Evolutionary conservation across 2,329 filamentous ascomycete genomes (phyloP), one percentile per base, ranked within the genome.

Genomic region (Neopestalotiopsis sp.): DNA sequence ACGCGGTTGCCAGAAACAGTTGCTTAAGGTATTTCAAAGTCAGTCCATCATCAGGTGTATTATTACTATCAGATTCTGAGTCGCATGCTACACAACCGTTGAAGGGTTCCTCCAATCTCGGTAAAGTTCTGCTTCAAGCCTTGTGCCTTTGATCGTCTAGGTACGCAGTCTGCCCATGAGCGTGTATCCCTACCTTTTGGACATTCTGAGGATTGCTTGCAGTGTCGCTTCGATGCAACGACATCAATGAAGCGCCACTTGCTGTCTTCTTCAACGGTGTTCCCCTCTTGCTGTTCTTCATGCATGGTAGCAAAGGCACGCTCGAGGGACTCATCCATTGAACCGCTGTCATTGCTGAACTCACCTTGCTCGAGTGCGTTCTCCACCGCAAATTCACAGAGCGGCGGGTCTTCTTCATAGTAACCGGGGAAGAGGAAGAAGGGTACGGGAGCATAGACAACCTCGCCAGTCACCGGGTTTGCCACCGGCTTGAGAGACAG

Each of bases 371-470:
- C 20, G 13, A 20, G 4, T 24, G 24, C 4, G 20, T 5, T 17
- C 4, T 34, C 28, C 38, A 6, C 20, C 9, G 30, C 10, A 38
- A 61, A 59, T 17, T 42, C 30, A 38, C 59, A 20, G 30, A 40
- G 14, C n/a, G 59, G 59, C 9, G 59, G 59, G 32, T 62, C 59
- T 20, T 40, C 59, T 30, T 62, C n/a, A 17, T 62, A 34, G 32
- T 62, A 62, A 9, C 30, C 30, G 3, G 59, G 59, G 17, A 5
- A 62, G 5, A 40, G 32, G 30, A 34, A 38, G 13, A 62, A 62
- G 17, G 34, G 32, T n/a, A 62, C 30, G 9, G 30, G 5, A 9
- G 30, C 32, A 17, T 62, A 59, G 24, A 30, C 4, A 4, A 59
- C 57, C 20, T 59, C 24, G 4, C 57, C 57, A 4, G 57, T 59